These are phyloP conservation scores for Neoscytalidium dimidiatum DNA, from an alignment of 2,329 filamentous ascomycete genomes.

Conservation along the genomic window DNA sequence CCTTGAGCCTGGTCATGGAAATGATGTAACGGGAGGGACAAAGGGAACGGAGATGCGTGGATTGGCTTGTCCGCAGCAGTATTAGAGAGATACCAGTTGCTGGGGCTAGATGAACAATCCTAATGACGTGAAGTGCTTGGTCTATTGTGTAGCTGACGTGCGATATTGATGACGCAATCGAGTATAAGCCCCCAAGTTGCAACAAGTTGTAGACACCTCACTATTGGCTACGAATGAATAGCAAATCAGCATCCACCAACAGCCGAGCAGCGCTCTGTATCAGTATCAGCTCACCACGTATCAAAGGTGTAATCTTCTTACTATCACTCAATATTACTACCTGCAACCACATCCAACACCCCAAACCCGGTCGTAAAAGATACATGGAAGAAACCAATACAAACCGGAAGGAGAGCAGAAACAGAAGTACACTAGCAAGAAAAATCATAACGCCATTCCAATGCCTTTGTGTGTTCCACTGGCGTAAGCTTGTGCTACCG, in stretches of 20 bases:
- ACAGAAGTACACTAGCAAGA: not conserved
- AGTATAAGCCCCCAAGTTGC: no score
- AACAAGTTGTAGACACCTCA: no score
- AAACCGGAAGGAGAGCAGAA: not conserved
- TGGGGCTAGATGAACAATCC: not conserved
- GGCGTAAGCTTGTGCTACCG: not conserved
- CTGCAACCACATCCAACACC: no score
- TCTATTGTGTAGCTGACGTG: no score
- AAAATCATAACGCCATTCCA: not conserved
- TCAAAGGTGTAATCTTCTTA: no score
- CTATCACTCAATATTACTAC: not conserved
- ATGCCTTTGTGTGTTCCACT: slow-evolving; percentile 2
- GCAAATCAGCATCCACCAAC: no score
- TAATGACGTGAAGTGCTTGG: slow-evolving; percentile 1
- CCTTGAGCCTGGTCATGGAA: no score
- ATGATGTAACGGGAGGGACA: no score
- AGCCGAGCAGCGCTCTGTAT: no score
- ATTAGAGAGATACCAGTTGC: slow-evolving; percentile 4
- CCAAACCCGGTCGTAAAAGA: not conserved
- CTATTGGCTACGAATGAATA: no score
- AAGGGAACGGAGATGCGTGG: not conserved
- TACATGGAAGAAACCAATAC: slow-evolving; percentile 10
- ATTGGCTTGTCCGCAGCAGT: not conserved
- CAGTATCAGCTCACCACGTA: no score
- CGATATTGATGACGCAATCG: no score